Conservation (phyloP, 441 rosid genomes). For the Theobroma grandiflorum region DNA sequence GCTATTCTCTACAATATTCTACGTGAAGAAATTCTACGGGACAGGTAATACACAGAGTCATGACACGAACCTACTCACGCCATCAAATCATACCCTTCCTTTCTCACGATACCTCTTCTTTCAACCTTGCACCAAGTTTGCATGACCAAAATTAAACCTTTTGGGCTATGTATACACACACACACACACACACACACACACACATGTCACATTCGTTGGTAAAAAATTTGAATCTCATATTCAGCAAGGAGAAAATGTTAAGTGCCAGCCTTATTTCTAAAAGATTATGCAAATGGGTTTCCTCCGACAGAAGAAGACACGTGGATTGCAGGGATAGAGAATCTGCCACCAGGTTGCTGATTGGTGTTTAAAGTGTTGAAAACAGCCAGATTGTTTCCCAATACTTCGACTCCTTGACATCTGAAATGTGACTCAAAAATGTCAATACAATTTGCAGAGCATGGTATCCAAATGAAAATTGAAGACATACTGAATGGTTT, state of each 20-base stretch:
- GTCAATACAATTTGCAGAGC: neutral
- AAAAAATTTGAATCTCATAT: too few relatives aligned
- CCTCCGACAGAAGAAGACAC: conserved; percentile 1
- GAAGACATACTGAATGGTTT: neutral
- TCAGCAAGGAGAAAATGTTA: neutral
- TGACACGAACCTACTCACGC: too few relatives aligned
- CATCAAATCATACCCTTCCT: too few relatives aligned
- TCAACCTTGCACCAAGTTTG: too few relatives aligned
- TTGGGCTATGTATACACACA: too few relatives aligned
- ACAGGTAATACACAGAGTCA: too few relatives aligned
- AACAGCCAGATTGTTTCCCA: neutral
- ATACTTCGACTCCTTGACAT: neutral
- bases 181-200: too few relatives aligned
- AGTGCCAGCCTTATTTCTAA: neutral
- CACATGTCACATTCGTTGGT: too few relatives aligned
- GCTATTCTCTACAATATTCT: too few relatives aligned
- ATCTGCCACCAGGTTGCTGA: neutral
- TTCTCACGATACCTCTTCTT: too few relatives aligned
- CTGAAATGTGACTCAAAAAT: neutral
- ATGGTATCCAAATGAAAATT: neutral
- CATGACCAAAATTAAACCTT: too few relatives aligned
- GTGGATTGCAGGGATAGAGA: neutral
- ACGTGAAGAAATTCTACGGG: too few relatives aligned
- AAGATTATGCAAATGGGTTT: conserved; percentile 11
- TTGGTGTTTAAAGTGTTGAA: neutral